Evolutionary conservation across 768 basidiomycete genomes (phyloP), one percentile per base, ranked within the genome.

Genomic region (Podaxis sp.): DNA sequence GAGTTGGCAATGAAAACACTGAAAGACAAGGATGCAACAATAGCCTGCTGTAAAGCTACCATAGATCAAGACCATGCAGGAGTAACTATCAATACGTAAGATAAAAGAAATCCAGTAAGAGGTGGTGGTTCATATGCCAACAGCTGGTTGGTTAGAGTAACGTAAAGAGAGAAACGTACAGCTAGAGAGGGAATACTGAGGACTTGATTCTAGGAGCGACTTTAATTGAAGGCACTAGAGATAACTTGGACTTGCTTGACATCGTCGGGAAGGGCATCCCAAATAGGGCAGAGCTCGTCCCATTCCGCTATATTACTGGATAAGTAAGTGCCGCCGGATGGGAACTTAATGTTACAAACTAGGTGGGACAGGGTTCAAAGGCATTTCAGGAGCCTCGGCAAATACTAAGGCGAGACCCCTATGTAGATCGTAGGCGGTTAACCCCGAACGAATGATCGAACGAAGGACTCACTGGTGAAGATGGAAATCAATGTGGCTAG

Each of bases 321-420:
- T 52, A 12, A 27, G 25, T 13, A 15, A 51, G 33, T 40, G 4
- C 19, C 9, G 11, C 12, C 17, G 24, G 2, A 17, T 9, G 33
- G 8, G 25, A 50, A 13, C 13, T 22, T 41, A 11, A 57, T 17
- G 17, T 1, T 12, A 38, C 56, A 51, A 9, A 53, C 51, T n/a
- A 24, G 22, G 38, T 9, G 12, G 12, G 4, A 33, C 13, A 64
- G 63, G 71, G 8, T 62, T 40, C 17, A 57, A 55, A 19, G 43
- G 37, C 0, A 50, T 61, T 12, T 60, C 64, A n/a, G 67, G 64
- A 58, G 73, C 70, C 66, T 78, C 76, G 25, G 75, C 74, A 27
- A 76, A 69, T 22, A 78, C 73, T 25, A 74, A 68, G 1, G 76
- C 74, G 12, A 74, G 70, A 9, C 79, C 75, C 37, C 71, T 72